phyloP scores from a whole-genome alignment of 768 basidiomycete species.

The Suillus cothurnatus region DNA sequence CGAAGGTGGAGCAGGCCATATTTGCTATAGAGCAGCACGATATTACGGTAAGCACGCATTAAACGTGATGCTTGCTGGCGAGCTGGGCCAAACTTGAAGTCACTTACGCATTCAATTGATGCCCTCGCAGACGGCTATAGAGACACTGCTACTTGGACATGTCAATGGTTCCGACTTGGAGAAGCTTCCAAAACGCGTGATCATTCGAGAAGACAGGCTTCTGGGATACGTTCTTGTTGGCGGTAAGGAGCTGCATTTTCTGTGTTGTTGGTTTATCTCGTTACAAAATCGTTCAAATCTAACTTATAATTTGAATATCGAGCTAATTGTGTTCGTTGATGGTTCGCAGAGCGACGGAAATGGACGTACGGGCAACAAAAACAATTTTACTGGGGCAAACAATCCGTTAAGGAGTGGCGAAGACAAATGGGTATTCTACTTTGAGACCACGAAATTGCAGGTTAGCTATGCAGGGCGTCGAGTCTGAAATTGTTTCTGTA shows the following conservation, averaged over 20 bases:
- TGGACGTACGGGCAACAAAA: not conserved
- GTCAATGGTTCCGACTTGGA: not conserved
- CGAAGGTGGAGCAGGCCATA: not conserved
- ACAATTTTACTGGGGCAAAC: conserved; percentile 3
- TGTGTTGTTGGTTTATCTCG: not conserved
- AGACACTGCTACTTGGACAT: not conserved
- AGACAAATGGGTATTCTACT: conserved; percentile 3
- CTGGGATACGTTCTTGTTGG: conserved; percentile 1
- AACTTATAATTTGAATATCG: not conserved
- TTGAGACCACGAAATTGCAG: not conserved
- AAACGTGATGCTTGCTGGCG: not conserved
- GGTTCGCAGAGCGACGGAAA: not conserved
- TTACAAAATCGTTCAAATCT: not conserved
- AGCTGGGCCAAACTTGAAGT: not conserved
- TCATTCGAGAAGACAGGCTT: conserved; percentile 1
- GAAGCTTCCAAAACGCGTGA: not conserved
- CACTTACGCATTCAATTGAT: not conserved
- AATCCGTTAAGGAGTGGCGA: not conserved
- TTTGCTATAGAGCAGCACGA: conserved; percentile 3
- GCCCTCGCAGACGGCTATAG: not conserved
- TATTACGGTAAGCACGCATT: not conserved
- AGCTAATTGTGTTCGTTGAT: not conserved
- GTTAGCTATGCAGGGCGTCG: not conserved
- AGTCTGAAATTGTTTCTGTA: not conserved
- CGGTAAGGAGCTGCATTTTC: not conserved